A percentile compares a stretch with the other conserved stretches of the same genome.
Conservation (phyloP, 352 stramenopile genomes). For the Peronosclerospora sorghi region DNA sequence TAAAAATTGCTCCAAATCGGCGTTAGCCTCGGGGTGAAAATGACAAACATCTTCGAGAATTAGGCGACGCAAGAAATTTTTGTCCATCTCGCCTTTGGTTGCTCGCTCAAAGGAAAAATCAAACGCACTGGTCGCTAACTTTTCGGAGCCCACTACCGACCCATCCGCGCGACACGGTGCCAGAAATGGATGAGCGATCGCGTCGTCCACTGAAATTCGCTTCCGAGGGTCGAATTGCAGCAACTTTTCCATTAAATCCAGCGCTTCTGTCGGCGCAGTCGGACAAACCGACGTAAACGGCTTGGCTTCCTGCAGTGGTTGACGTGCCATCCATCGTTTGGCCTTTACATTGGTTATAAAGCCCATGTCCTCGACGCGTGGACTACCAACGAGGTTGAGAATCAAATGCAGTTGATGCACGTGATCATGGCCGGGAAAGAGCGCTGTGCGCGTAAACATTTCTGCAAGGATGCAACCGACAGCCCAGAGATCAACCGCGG, state of each 20-base stretch:
- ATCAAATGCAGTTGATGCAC: slow-evolving; percentile 87
- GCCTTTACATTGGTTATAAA: slow-evolving; percentile 81
- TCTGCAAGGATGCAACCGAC: slow-evolving; percentile 99
- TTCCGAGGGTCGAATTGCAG: slow-evolving; percentile 85
- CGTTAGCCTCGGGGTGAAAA: slow-evolving; percentile 62
- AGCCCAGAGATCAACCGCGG: slow-evolving; percentile 91
- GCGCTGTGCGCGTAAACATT: slow-evolving; percentile 85
- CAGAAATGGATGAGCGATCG: slow-evolving; percentile 73
- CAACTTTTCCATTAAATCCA: slow-evolving; percentile 82
- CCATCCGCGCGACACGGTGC: slow-evolving; percentile 42
- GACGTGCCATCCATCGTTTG: slow-evolving; percentile 70
- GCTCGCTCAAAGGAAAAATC: slow-evolving; percentile 80
- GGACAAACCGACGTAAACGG: slow-evolving; percentile 38
- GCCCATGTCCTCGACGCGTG: slow-evolving; percentile 44
- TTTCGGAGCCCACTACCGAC: slow-evolving; percentile 28
- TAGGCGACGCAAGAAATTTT: slow-evolving; percentile 61
- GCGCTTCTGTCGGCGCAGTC: slow-evolving; percentile 36
- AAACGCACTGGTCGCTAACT: slow-evolving; percentile 34
- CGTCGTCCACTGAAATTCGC: slow-evolving; percentile 58
- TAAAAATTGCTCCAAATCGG: slow-evolving; percentile 44
- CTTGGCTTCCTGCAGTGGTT: slow-evolving; percentile 53
- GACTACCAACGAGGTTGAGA: slow-evolving; percentile 58
- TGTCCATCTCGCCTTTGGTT: slow-evolving; percentile 49
- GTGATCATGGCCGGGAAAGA: slow-evolving; percentile 78
- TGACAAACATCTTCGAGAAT: slow-evolving; percentile 83